phyloP scores from a whole-genome alignment of 2,329 filamentous ascomycete genomes.

The Coniochaeta sp. region DNA sequence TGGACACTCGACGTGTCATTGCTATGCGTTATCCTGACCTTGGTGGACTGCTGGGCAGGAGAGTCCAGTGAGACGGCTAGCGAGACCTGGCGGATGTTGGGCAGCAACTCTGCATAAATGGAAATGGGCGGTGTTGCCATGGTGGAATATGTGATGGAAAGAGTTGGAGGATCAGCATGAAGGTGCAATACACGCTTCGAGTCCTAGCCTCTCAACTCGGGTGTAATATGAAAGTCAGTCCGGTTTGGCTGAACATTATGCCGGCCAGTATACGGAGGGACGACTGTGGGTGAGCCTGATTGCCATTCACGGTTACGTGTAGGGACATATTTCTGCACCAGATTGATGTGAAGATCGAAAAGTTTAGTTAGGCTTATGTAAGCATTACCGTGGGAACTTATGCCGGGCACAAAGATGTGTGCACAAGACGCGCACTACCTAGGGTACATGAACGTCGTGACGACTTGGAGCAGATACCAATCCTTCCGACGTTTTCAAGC shows the following conservation, averaged over 20 bases:
- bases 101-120: conserved; percentile 58
- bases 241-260: neutral
- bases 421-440: neutral
- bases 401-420: neutral
- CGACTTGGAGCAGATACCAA: neutral
- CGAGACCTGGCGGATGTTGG: conserved; percentile 58
- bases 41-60: conserved; percentile 32
- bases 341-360: neutral
- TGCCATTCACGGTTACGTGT: neutral
- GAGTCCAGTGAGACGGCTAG: conserved; percentile 44
- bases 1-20: conserved; percentile 31
- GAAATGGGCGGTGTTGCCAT: conserved; percentile 11
- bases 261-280: neutral
- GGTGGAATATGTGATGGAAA: neutral
- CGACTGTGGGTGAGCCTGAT: neutral
- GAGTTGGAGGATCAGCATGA: neutral
- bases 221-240: neutral
- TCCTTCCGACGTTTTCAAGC: neutral
- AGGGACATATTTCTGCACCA: neutral
- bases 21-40: conserved; percentile 34
- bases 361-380: neutral
- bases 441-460: neutral
- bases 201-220: neutral
- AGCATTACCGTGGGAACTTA: neutral
- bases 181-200: neutral